Evolutionary conservation across 1,139 yeast species (phyloP), one percentile per base, ranked within the genome.

Genomic region (Yamadazyma buinensis): DNA sequence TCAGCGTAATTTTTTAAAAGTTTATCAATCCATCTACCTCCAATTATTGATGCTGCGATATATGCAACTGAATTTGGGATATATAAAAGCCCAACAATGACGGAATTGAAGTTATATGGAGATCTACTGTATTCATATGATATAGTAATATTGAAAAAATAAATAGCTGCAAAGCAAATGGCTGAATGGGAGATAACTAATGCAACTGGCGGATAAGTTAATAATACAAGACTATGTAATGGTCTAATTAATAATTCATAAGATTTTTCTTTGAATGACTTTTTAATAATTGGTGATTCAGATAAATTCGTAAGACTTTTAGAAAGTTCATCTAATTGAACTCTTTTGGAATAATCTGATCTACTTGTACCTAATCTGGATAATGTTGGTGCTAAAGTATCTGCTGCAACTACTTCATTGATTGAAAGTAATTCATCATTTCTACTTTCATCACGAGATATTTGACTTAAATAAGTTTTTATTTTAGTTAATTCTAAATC

Each of bases 41-140:
- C 94, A 39, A 75, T 61, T 12, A 85, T 57, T 3, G 92, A 80
- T 0, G 94, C 92, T 30, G 81, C 47, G 24, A 86, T 60, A 49
- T 86, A 86, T 0, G 92, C 79, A 13, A 84, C 73, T 0, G 95
- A 84, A 55, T 86, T 85, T 26, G 95, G 95, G 26, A 87, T 77
- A 58, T 85, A 87, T 42, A 84, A 68, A 27, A 87, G 64, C 29
- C 96, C 96, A 34, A 82, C 72, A 38, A 81, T 71, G 35, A 85
- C 59, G 1, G 84, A 58, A 26, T 67, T 62, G 64, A 83, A 86
- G 45, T 77, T 72, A 57, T 87, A 87, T 3, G 96, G 96, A 0
- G 61, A 55, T 18, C 71, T 53, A 0, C 84, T 62, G 55, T 80
- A 87, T 39, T 70, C 70, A 48, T 75, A 72, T 29, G 90, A 74